Evolutionary conservation across 495 filamentous ascomycete genomes (phyloP).

Genomic region (Neurospora pannonica): DNA sequence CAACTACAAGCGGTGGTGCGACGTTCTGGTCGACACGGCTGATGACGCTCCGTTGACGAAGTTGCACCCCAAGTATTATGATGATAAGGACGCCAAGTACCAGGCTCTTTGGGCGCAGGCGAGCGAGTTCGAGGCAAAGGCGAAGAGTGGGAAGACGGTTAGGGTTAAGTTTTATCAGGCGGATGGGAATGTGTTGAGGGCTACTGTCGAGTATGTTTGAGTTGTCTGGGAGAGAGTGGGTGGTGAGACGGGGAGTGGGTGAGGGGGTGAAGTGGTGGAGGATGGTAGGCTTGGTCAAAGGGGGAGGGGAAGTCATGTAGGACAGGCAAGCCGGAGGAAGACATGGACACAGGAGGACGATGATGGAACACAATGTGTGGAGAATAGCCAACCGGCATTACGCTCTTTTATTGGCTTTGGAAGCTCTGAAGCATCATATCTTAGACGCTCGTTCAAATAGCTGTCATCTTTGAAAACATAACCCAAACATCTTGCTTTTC

Average conservation of each 20-base stretch:
- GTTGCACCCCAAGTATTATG: slow-evolving; percentile 2
- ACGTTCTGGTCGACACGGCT: neutral
- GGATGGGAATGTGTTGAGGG: slow-evolving; percentile 6
- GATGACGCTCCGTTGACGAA: neutral
- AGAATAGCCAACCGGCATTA: neutral
- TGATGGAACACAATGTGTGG: neutral
- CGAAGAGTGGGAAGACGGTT: neutral
- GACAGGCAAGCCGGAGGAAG: neutral
- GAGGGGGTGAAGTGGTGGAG: neutral
- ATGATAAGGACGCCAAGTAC: slow-evolving; percentile 6
- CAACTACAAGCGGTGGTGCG: slow-evolving; percentile 10
- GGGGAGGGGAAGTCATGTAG: neutral
- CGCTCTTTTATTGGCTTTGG: neutral
- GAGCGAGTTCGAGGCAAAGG: neutral
- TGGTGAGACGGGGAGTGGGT: neutral
- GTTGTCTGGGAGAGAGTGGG: neutral
- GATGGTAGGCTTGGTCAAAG: neutral
- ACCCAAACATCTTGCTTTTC: neutral
- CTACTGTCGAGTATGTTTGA: neutral
- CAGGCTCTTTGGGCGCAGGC: slow-evolving; percentile 5
- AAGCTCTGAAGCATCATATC: neutral
- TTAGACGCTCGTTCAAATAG: neutral
- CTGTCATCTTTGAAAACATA: neutral
- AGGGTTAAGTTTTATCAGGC: slow-evolving; percentile 1
- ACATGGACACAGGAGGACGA: neutral